Conservation (phyloP, 192 early-diverging fungal species). For the Coemansia nantahalensis region DNA sequence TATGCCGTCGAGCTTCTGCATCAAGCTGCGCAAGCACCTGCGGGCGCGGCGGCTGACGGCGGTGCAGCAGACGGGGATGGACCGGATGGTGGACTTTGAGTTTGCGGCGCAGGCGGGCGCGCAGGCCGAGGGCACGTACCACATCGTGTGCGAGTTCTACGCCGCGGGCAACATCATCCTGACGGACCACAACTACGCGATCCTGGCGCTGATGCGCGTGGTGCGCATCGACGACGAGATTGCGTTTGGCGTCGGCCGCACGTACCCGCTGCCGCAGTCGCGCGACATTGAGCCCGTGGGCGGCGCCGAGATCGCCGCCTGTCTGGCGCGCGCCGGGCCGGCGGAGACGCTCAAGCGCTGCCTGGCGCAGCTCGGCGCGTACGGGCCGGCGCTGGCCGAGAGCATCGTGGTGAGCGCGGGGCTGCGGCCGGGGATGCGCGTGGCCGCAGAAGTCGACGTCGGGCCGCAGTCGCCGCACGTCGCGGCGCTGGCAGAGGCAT, state of each 20-base stretch:
- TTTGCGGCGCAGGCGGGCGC: constrained; percentile 64
- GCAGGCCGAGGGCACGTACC: constrained; percentile 56
- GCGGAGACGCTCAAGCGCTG: constrained; percentile 69
- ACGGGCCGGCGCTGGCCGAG: constrained; percentile 88
- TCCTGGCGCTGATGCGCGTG: constrained; percentile 80
- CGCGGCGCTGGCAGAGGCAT: constrained; percentile 59
- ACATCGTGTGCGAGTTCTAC: constrained; percentile 77
- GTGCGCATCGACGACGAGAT: constrained; percentile 78
- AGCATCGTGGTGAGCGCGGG: constrained; percentile 69
- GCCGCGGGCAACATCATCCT: constrained; percentile 93
- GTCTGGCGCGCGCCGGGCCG: constrained; percentile 56
- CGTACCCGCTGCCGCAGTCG: constrained; percentile 51
- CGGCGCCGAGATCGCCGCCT: constrained; percentile 52
- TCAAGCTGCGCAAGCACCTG: constrained; percentile 93
- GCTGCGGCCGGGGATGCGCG: constrained; percentile 60
- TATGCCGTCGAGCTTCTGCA: constrained; percentile 82
- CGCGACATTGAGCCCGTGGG: constrained; percentile 60
- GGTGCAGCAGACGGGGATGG: constrained; percentile 82
- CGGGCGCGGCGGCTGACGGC: constrained; percentile 73
- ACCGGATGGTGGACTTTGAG: constrained; percentile 90
- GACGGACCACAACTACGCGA: constrained; percentile 83
- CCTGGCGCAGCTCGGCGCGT: constrained; percentile 58
- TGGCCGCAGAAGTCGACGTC: constrained; percentile 61
- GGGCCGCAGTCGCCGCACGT: constrained; percentile 57
- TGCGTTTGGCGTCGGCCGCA: constrained; percentile 81